phyloP scores from a whole-genome alignment of 805 yeast genomes.

The Sungouiozyma intestinalis region DNA sequence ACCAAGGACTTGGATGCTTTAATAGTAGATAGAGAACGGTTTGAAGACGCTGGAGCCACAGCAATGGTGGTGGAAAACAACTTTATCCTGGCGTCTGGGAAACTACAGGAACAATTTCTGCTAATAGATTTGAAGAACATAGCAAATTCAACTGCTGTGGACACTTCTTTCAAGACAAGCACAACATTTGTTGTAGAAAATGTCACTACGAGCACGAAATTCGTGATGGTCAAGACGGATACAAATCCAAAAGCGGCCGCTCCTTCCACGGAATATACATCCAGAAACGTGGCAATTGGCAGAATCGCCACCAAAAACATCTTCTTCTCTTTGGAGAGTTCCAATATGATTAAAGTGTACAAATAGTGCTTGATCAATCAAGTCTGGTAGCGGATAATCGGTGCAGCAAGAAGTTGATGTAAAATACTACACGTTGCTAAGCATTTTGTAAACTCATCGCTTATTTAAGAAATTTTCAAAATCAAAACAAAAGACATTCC shows the following conservation, averaged over 20 bases:
- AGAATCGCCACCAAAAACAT: background rate
- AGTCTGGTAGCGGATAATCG: background rate
- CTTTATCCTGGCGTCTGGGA: background rate
- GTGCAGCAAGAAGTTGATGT: background rate
- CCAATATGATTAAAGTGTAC: conserved; percentile 1
- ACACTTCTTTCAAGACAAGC: background rate
- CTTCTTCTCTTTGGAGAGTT: background rate
- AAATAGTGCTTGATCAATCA: background rate
- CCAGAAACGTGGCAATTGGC: background rate
- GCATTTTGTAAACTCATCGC: background rate
- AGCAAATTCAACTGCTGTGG: background rate
- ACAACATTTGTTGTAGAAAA: background rate
- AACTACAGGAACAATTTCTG: background rate
- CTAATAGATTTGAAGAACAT: background rate
- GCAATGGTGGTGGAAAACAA: conserved; percentile 4
- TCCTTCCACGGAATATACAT: background rate
- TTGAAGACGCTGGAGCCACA: background rate
- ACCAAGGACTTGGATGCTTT: conserved; percentile 6
- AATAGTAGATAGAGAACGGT: conserved; percentile 1
- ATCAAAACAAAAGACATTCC: background rate
- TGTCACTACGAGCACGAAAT: background rate
- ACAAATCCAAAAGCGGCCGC: background rate
- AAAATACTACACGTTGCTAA: background rate
- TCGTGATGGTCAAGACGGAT: background rate
- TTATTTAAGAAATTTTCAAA: background rate